A percentile compares a stretch with the other conserved stretches of the same genome.
Conservation (phyloP, 192 early-diverging fungal genomes). For the Backusella circina region DNA sequence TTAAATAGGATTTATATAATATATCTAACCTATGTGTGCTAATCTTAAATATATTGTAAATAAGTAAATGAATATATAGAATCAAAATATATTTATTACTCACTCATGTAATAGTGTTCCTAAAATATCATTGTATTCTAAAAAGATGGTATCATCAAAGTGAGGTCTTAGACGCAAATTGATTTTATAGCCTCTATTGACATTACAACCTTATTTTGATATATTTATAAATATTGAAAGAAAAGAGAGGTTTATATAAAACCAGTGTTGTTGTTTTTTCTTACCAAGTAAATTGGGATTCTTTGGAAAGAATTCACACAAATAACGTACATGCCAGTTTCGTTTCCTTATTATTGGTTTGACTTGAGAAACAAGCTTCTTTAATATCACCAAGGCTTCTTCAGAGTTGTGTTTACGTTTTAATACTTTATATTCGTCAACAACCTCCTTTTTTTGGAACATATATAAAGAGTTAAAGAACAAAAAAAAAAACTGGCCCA, state of each 20-base stretch:
- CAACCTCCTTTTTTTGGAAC: not conserved
- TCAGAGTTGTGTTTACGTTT: constrained; percentile 15
- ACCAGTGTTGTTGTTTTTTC: not conserved
- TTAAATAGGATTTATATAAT: too few species aligned
- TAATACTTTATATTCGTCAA: not conserved
- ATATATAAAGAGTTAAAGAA: not conserved
- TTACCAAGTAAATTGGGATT: constrained; percentile 40
- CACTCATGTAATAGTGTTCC: constrained; percentile 80
- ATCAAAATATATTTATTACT: not conserved
- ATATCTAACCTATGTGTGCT: not conserved
- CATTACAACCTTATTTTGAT: constrained; percentile 54
- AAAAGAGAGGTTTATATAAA: not conserved
- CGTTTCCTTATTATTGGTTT: constrained; percentile 68
- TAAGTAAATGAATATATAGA: not conserved
- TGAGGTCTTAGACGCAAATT: constrained; percentile 59
- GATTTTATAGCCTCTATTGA: constrained; percentile 66
- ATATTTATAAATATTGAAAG: too few species aligned
- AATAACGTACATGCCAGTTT: constrained; percentile 48
- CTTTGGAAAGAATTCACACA: constrained; percentile 60
- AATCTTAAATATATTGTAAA: constrained; percentile 1
- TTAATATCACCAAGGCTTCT: constrained; percentile 38
- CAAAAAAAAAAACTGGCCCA: too few species aligned
- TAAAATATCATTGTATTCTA: constrained; percentile 57
- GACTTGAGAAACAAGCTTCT: constrained; percentile 49
- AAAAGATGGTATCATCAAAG: constrained; percentile 50